These are phyloP conservation scores for Myochromella boudieri DNA, from an alignment of 768 basidiomycete genomes.

Conservation along the genomic window DNA sequence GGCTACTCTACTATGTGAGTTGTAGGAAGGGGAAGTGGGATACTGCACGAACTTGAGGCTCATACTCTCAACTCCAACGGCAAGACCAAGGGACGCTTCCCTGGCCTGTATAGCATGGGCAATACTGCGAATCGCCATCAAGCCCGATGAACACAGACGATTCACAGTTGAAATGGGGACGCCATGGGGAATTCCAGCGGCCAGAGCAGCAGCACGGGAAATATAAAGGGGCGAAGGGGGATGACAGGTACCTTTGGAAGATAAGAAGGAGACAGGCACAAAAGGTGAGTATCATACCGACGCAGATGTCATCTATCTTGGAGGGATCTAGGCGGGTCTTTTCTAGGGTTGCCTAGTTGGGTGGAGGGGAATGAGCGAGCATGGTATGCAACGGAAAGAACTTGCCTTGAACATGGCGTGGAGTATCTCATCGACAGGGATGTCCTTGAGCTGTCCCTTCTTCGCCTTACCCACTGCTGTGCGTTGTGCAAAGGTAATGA, in stretches of 20 bases:
- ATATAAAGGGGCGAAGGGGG: slow-evolving; percentile 78
- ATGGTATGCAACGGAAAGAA: not conserved
- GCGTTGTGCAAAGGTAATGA: slow-evolving; percentile 79
- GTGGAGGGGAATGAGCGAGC: not conserved
- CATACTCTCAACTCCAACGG: slow-evolving; percentile 88
- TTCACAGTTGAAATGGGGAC: slow-evolving; percentile 77
- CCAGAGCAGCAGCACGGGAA: slow-evolving; percentile 71
- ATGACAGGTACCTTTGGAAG: slow-evolving; percentile 69
- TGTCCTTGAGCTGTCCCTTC: slow-evolving; percentile 76
- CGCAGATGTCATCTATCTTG: slow-evolving; percentile 80
- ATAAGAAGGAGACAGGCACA: not conserved
- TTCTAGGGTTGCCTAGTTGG: slow-evolving; percentile 59
- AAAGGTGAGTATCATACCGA: slow-evolving; percentile 51
- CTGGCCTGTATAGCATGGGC: slow-evolving; percentile 74
- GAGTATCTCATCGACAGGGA: slow-evolving; percentile 84
- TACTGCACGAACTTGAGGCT: not conserved
- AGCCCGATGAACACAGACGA: slow-evolving; percentile 80
- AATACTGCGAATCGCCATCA: slow-evolving; percentile 81
- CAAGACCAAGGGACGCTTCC: slow-evolving; percentile 81
- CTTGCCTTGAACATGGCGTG: slow-evolving; percentile 76
- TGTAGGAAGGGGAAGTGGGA: slow-evolving; percentile 6
- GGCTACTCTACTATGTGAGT: slow-evolving; percentile 36
- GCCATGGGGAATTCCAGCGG: slow-evolving; percentile 78
- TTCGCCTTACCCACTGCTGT: slow-evolving; percentile 76
- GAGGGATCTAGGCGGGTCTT: slow-evolving; percentile 66